phyloP scores from a whole-genome alignment of 148 eudicot genomes.

The Amaranthus hypochondriacus region DNA sequence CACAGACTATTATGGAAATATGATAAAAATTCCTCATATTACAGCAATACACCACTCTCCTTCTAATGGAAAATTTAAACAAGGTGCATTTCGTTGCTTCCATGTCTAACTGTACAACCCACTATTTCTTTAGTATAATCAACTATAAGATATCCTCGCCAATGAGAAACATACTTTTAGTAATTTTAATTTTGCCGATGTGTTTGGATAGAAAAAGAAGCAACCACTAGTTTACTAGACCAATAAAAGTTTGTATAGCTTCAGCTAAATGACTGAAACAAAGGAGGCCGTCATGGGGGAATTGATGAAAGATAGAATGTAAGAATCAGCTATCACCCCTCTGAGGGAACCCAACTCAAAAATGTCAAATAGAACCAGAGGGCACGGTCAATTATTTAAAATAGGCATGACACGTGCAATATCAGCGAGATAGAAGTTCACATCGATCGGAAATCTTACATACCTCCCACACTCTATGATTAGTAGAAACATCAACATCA shows the following conservation, averaged over 20 bases:
- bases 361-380: background rate
- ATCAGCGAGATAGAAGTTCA: background rate
- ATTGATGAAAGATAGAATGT: background rate
- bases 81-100: background rate
- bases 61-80: background rate
- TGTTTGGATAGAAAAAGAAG: too few species aligned
- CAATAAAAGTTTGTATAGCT: too few species aligned
- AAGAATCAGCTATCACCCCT: background rate
- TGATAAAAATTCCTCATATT: background rate
- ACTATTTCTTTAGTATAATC: background rate
- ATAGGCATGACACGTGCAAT: background rate
- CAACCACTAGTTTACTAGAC: too few species aligned
- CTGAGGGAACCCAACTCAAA: background rate
- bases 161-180: background rate
- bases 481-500: slow-evolving; percentile 30
- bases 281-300: background rate
- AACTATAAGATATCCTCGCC: background rate
- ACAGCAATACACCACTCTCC: background rate
- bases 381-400: slow-evolving; percentile 7
- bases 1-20: background rate
- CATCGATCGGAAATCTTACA: slow-evolving; percentile 13
- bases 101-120: background rate
- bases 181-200: too few species aligned
- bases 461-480: slow-evolving; percentile 79
- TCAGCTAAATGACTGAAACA: background rate